Base-by-base conservation (phyloP, 2,329 filamentous ascomycete species). In the Verticillium dahliae region DNA sequence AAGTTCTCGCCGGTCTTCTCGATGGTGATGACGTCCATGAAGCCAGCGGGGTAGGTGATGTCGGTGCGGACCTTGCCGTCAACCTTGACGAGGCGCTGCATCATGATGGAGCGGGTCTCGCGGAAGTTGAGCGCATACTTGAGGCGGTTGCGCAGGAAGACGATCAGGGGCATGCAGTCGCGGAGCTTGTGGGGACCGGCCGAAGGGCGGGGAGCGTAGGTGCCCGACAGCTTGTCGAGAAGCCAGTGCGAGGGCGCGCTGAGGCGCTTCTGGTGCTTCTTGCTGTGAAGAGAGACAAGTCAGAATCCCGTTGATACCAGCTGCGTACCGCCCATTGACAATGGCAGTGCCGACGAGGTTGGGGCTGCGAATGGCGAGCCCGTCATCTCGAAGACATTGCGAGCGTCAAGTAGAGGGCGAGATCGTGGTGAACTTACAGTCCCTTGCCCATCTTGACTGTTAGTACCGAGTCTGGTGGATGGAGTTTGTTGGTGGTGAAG, bases 1-100 rank as follows among this genome's bases (percentile, higher is more conserved):
- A 99, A 99, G 90, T 97, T 91, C 90, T 99, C 95, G 89, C 93
- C 93, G 65, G 95, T 99, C 92, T 99, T 99, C 83, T 99, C 95
- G 79, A 99, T 96, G 76, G 86, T 85, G 85, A 99, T 97, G 78
- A 99, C 95, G 79, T 99, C 95, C 95, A 98, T 98, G 89, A 96
- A 97, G 75, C 95, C 95, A 71, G 95, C 85, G 73, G 95, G 95
- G 90, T 91, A 99, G 83, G 93, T 99, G 75, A 87, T 84, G 83
- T 99, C 95, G 81, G 95, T 99, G 85, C 95, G 94, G 83, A 99
- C 92, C 87, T 99, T 99, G 86, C 89, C 90, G 80, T 99, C 95
- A 77, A 99, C 95, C 90, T 98, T 97, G 90, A 99, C 87, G 73
- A 98, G 90, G 80, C 95, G 94, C 89, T 99, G 95, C 93, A 97